Evolutionary conservation across 1,284 basidiomycete genomes (phyloP), one percentile per base, ranked within the genome.

Genomic region (Malassezia dermatis): DNA sequence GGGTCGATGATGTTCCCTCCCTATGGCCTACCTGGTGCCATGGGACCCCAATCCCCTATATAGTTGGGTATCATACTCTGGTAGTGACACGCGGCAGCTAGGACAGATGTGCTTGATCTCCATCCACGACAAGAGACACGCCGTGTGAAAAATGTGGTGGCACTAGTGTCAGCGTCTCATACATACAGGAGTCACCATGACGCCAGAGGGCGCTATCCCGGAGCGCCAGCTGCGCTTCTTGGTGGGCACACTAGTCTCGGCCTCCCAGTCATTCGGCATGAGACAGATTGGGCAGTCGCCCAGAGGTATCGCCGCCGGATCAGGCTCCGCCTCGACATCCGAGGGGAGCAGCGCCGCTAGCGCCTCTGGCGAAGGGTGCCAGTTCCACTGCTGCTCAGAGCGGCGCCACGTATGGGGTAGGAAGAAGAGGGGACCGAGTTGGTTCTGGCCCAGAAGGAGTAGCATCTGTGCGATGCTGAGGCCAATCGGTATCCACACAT

Each of bases 211-310:
- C 21, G 21, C n/a, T 21, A 15, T 8, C 3, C 35, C n/a, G 8
- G 17, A 17, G 26, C 32, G 21, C 46, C 46, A 48, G 31, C 12
- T 15, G 32, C 31, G 24, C 21, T 12, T n/a, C 15, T 7, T 40
- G 15, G 45, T 34, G 11, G 45, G 13, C 21, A 28, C 4, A 19
- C 11, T 3, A 10, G 31, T 39, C 4, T 34, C 53, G 17, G n/a
- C 26, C 6, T 15, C 37, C 54, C 54, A 56, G 23, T 53, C 34
- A 53, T 75, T 65, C 19, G 52, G 50, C 48, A 62, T 59, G 27
- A 76, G 59, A 42, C 75, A 76, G 43, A 76, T 73, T 15, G 67
- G 62, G 42, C 75, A 76, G 34, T 67, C 66, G 15, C 68, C 65
- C 27, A 54, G 40, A 44, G 44, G 34, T 7, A 55, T 34, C 17